phyloP scores from a whole-genome alignment of 495 filamentous ascomycete species.

The Annulohypoxylon nitens region DNA sequence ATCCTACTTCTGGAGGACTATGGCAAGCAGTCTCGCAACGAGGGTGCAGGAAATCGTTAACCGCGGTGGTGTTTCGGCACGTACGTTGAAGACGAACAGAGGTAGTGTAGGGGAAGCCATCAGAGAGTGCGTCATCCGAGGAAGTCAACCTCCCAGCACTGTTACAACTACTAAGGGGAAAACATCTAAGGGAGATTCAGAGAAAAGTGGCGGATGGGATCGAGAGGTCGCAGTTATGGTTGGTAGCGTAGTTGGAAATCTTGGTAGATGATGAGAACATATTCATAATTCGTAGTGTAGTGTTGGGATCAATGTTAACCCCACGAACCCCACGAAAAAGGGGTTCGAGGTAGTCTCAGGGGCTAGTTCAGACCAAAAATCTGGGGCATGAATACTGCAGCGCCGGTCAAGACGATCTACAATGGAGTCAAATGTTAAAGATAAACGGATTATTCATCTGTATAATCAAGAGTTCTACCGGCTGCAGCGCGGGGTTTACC shows the following conservation, averaged over 20 bases:
- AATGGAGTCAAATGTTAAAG: neutral
- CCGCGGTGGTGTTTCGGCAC: conserved; percentile 84
- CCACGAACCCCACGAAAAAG: neutral
- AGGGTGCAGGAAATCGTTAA: conserved; percentile 86
- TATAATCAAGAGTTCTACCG: conserved; percentile 1
- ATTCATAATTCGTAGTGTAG: neutral
- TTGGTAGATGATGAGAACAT: conserved; percentile 53
- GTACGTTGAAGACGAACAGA: conserved; percentile 81
- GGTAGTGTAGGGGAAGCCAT: conserved; percentile 82
- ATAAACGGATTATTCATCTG: neutral
- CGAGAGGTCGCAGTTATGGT: conserved; percentile 97
- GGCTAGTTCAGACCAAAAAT: neutral
- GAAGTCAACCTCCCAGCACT: conserved; percentile 69
- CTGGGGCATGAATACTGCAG: neutral
- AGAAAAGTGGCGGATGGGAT: conserved; percentile 75
- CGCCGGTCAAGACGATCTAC: neutral
- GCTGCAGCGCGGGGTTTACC: conserved; percentile 17
- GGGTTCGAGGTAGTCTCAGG: neutral
- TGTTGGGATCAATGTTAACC: neutral
- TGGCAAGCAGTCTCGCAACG: conserved; percentile 80
- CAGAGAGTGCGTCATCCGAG: conserved; percentile 83
- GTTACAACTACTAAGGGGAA: conserved; percentile 58
- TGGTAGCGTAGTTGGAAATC: conserved; percentile 70
- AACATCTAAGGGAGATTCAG: conserved; percentile 49
- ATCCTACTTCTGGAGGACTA: conserved; percentile 90